Conservation (phyloP, 129 eudicot genomes). For the Pittosporum tobira region DNA sequence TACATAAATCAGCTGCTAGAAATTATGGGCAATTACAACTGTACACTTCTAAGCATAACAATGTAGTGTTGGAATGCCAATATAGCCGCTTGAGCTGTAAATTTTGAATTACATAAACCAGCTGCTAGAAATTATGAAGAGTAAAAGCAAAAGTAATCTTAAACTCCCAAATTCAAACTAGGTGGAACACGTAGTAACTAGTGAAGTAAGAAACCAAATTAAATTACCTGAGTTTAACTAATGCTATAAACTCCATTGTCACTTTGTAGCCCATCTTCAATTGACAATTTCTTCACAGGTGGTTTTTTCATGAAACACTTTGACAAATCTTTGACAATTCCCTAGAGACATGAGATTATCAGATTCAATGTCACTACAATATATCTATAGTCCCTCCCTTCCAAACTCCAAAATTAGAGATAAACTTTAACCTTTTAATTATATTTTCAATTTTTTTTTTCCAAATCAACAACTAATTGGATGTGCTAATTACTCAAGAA, state of each 20-base stretch:
- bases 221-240: too few species aligned
- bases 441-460: too few species aligned
- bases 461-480: neutral
- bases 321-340: slow-evolving; percentile 19
- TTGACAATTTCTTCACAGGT: slow-evolving; percentile 39
- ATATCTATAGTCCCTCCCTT: too few species aligned
- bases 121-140: neutral
- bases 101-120: slow-evolving; percentile 4
- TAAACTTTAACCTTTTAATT: too few species aligned
- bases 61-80: slow-evolving; percentile 80
- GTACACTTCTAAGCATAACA: too few species aligned
- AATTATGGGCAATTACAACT: slow-evolving; percentile 64
- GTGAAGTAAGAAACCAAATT: too few species aligned
- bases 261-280: too few species aligned
- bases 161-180: too few species aligned
- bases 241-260: too few species aligned
- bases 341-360: slow-evolving; percentile 14
- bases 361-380: too few species aligned
- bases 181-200: too few species aligned
- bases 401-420: too few species aligned
- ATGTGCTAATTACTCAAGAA: neutral
- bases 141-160: neutral
- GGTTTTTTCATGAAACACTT: slow-evolving; percentile 24
- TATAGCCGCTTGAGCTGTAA: slow-evolving; percentile 53
- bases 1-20: neutral